Conservation (phyloP, 768 basidiomycete genomes). For the Candolleomyces efflorescens region DNA sequence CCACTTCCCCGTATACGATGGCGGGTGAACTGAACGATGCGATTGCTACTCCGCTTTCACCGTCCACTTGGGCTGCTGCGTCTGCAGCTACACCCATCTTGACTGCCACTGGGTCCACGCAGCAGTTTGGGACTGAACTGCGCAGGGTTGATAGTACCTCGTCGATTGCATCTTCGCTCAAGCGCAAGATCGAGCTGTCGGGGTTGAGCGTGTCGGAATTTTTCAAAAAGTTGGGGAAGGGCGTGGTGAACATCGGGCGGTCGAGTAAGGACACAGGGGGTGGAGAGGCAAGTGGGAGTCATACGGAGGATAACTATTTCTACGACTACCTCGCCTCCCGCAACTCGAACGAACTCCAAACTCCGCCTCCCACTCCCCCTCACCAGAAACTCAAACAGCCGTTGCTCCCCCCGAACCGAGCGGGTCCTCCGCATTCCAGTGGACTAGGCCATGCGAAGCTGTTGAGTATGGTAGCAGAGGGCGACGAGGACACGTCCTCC, state of each 20-base stretch:
- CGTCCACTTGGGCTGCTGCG: neutral
- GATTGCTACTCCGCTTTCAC: neutral
- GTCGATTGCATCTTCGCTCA: neutral
- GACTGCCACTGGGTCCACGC: neutral
- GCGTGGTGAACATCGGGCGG: neutral
- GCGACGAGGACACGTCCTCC: constrained; percentile 1
- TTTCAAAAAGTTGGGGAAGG: constrained; percentile 1
- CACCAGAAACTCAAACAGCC: too few relatives aligned
- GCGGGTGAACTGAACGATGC: neutral
- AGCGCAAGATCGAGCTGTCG: neutral
- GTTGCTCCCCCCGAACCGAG: too few relatives aligned
- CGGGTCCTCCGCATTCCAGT: neutral
- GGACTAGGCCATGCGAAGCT: constrained; percentile 2
- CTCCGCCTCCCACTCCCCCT: too few relatives aligned
- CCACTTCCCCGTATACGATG: neutral
- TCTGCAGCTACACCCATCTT: neutral
- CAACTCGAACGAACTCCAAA: neutral
- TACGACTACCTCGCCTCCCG: neutral
- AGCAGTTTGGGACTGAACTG: neutral
- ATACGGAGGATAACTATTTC: too few relatives aligned
- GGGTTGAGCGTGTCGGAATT: neutral
- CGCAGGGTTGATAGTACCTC: neutral
- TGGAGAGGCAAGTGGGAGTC: too few relatives aligned
- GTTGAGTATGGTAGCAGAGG: constrained; percentile 10
- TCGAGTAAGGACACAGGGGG: neutral